Percentiles rank a stretch among this genome's conserved stretches.
Conservation (phyloP, 1,284 basidiomycete species). For the Rugosomyces carneus region DNA sequence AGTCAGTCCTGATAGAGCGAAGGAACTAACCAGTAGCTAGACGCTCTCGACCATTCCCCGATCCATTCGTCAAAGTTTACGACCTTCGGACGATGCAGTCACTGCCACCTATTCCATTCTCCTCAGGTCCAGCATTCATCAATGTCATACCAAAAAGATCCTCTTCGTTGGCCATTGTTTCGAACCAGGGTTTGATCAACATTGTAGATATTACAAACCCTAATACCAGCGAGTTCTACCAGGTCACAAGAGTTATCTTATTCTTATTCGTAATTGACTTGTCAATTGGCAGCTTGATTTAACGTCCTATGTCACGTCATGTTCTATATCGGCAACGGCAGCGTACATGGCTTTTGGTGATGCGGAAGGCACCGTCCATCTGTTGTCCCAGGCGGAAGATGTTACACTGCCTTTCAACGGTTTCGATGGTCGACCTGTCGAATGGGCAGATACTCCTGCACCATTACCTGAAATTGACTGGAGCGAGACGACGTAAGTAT, state of each 20-base stretch:
- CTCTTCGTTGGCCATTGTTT: constrained; percentile 76
- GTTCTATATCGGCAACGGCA: constrained; percentile 81
- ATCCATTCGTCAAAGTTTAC: constrained; percentile 90
- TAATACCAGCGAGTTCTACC: constrained; percentile 68
- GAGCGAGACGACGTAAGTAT: constrained; percentile 71
- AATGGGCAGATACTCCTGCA: constrained; percentile 78
- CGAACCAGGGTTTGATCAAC: constrained; percentile 85
- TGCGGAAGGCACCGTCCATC: constrained; percentile 78
- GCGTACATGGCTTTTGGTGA: constrained; percentile 93
- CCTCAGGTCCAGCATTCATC: constrained; percentile 84
- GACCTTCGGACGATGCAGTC: constrained; percentile 82
- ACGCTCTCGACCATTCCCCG: constrained; percentile 84
- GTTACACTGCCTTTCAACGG: constrained; percentile 77
- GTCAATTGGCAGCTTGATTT: constrained; percentile 48
- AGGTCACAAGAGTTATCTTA: constrained; percentile 35
- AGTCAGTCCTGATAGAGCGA: constrained; percentile 4
- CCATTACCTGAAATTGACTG: constrained; percentile 72
- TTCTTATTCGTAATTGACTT: constrained; percentile 2
- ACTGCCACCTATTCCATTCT: constrained; percentile 81
- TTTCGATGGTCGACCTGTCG: constrained; percentile 77
- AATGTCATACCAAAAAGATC: constrained; percentile 77
- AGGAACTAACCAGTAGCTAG: constrained; percentile 33
- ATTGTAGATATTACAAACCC: constrained; percentile 80
- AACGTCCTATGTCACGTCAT: constrained; percentile 73
- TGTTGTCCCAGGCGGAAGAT: constrained; percentile 77